These are phyloP conservation scores for Backusella liffmaniae DNA, from an alignment of 192 early-diverging fungal genomes.

Conservation along the genomic window DNA sequence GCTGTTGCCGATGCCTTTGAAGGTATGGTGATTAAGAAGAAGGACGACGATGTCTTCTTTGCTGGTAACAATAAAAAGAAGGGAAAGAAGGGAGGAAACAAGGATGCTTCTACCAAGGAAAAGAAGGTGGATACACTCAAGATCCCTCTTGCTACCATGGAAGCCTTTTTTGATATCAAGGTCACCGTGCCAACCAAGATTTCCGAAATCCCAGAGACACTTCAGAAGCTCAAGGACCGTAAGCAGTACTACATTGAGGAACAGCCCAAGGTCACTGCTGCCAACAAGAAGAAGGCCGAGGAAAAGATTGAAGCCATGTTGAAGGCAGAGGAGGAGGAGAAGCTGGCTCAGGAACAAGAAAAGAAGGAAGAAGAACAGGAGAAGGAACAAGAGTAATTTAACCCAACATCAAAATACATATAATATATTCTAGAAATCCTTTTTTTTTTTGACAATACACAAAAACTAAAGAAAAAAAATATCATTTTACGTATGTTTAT, in stretches of 20 bases:
- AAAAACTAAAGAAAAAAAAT: no score
- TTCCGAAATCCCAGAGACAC: constrained; percentile 64
- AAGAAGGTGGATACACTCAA: constrained; percentile 48
- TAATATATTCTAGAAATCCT: no score
- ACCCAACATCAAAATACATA: no score
- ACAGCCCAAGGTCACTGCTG: constrained; percentile 73
- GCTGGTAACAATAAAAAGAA: constrained; percentile 42
- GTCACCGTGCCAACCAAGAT: constrained; percentile 75
- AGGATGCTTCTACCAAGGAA: constrained; percentile 51
- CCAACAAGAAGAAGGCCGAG: constrained; percentile 88
- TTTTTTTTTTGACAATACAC: no score
- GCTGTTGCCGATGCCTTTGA: constrained; percentile 63
- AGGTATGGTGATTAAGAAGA: constrained; percentile 77
- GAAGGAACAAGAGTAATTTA: not conserved
- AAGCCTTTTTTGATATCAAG: constrained; percentile 78
- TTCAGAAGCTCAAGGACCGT: constrained; percentile 71
- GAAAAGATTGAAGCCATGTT: constrained; percentile 75
- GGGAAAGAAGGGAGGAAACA: constrained; percentile 63
- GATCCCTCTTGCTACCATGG: constrained; percentile 75
- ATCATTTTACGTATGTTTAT: no score
- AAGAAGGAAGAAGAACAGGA: not conserved
- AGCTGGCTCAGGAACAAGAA: not conserved
- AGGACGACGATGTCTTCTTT: constrained; percentile 81
- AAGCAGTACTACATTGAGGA: constrained; percentile 72
- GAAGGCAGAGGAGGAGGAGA: constrained; percentile 4